Percentiles rank a stretch among this genome's conserved stretches.
phyloP scores from a whole-genome alignment of 1,139 yeast species.

The Kodamaea ohmeri region DNA sequence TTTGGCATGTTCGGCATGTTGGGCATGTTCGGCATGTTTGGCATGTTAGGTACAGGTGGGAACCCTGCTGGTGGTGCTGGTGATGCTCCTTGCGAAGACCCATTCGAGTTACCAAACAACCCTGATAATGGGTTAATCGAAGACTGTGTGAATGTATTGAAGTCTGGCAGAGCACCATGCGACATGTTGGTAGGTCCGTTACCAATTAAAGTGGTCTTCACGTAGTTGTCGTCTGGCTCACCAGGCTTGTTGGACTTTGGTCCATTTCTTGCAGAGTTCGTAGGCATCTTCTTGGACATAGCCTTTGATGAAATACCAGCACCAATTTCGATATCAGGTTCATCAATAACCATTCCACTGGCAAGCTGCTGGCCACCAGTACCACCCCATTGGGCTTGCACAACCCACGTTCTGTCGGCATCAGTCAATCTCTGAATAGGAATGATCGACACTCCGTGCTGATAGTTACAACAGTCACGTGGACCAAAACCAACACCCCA shows the following conservation, averaged over 20 bases:
- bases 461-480: conserved; percentile 95
- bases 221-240: conserved; percentile 50
- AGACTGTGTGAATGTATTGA: conserved; percentile 34
- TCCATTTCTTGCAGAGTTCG: conserved; percentile 81
- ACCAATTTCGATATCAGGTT: conserved; percentile 96
- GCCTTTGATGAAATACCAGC: conserved; percentile 93
- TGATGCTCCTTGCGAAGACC: conserved; percentile 4
- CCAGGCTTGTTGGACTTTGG: conserved; percentile 76
- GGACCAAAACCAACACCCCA: conserved; percentile 99
- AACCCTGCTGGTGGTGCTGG: conserved; percentile 10
- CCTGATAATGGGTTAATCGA: conserved; percentile 52
- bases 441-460: conserved; percentile 82
- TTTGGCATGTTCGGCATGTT: conserved; percentile 9
- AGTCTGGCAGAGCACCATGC: conserved; percentile 34
- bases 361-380: conserved; percentile 86
- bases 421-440: conserved; percentile 88
- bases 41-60: conserved; percentile 18
- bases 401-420: conserved; percentile 89
- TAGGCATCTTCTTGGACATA: conserved; percentile 83
- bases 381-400: conserved; percentile 94
- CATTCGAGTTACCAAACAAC: conserved; percentile 34
- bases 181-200: conserved; percentile 21
- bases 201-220: conserved; percentile 33
- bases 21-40: conserved; percentile 9
- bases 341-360: conserved; percentile 85